Conservation (phyloP, 2,329 filamentous ascomycete species). For the Fusarium temperatum region DNA sequence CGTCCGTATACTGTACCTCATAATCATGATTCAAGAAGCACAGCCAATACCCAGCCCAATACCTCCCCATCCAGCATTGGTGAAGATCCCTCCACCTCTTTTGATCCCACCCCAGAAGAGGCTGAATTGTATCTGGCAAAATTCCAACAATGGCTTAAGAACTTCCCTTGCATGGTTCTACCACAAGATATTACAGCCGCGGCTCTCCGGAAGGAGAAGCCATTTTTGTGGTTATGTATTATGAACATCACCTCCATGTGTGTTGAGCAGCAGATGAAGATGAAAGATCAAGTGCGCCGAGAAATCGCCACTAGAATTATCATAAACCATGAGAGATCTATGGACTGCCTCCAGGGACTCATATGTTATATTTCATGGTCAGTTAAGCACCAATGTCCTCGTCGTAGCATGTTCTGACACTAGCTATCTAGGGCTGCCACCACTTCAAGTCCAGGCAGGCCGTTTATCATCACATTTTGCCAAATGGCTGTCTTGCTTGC, state of each 20-base stretch:
- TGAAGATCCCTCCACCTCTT: conserved; percentile 32
- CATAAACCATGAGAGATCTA: conserved; percentile 56
- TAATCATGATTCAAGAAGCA: conserved; percentile 8
- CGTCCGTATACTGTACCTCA: conserved; percentile 11
- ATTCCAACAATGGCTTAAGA: conserved; percentile 54
- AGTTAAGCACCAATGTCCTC: conserved; percentile 10
- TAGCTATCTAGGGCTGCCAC: conserved; percentile 48
- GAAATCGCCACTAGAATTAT: conserved; percentile 58
- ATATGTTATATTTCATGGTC: conserved; percentile 58
- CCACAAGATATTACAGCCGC: conserved; percentile 49
- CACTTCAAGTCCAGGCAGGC: conserved; percentile 51
- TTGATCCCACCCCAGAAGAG: conserved; percentile 47
- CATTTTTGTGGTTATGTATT: conserved; percentile 62
- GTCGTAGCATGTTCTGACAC: background rate
- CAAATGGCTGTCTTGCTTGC: conserved; percentile 55
- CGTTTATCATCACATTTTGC: conserved; percentile 55
- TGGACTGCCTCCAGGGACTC: conserved; percentile 63
- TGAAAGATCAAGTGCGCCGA: conserved; percentile 54
- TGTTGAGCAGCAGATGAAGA: conserved; percentile 49
- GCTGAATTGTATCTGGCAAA: conserved; percentile 52
- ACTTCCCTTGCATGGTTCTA: conserved; percentile 58
- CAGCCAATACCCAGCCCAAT: background rate
- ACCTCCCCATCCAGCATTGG: conserved; percentile 13
- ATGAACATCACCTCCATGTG: conserved; percentile 57
- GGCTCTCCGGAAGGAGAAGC: conserved; percentile 51